Base-by-base conservation (phyloP, 148 eudicot species). In the Talinum fruticosum region DNA sequence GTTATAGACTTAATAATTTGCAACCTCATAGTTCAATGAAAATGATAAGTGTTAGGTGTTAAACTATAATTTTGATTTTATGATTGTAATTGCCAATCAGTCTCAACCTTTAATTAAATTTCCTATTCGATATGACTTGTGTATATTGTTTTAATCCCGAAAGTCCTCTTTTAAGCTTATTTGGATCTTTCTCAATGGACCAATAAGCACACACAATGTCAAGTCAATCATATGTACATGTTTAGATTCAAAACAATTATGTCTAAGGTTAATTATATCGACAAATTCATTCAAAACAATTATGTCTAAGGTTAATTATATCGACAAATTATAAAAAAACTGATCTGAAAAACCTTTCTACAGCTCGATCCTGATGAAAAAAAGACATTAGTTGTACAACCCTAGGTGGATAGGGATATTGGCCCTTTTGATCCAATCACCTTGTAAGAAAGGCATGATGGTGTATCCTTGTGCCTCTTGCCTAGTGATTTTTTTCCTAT, bases 381-480 rank as follows among this genome's bases (percentile, higher is more conserved):
- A 6, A 13, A 77, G 53, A 18, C 19, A 18, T 78, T 61, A 82
- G 65, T 71, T 78, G 76, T 73, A 81, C 79, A 84, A 80, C 2
- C 86, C 86, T 37, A 77, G 33, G 33, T 81, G 82, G 41, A 78
- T 73, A 21, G 78, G 84, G 37, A 83, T 78, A 18, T 15, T 64
- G 30, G 82, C 66, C 23, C 78, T 73, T 36, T 75, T 53, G 41
- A 83, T 79, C 88, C 88, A 84, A 44, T 81, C 77, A 8, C 91
- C 94, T 44, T 87, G 88, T 28, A 93, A 69, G 79, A 93, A 93
- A 1, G 90, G 89, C 0, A 80, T 87, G 12, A 88, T 75, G 0
- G 94, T 91, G 45, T 45, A 93, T 8, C 79, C 69, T 36, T 71
- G 33, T 6, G 96, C 98, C 71, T 90, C 90, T 14, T 86, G 79